Evolutionary conservation across 306 rosid species (phyloP).

Genomic region (Fragaria ananassa): DNA sequence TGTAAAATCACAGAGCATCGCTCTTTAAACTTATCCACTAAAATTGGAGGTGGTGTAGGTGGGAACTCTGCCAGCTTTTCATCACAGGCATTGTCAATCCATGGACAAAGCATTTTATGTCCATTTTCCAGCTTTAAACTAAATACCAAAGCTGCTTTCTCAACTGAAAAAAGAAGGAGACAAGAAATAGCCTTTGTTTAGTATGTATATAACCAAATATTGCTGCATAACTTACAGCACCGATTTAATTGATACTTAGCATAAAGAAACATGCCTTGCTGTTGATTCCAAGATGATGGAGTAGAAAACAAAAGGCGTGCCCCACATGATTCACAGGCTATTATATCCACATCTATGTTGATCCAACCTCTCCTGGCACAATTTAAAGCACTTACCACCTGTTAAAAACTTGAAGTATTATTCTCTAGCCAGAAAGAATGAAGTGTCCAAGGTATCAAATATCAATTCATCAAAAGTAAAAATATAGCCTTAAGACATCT

Average conservation of each 20-base stretch:
- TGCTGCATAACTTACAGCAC: neutral
- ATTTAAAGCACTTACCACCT: conserved; percentile 85
- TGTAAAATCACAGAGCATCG: conserved; percentile 54
- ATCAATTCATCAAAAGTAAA: neutral
- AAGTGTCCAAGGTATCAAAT: neutral
- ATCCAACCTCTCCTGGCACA: conserved; percentile 97
- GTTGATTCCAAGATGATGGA: conserved; percentile 86
- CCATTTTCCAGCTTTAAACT: conserved; percentile 89
- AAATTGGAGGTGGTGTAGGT: conserved; percentile 55
- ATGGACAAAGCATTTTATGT: conserved; percentile 89
- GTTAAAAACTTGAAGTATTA: conserved; percentile 23
- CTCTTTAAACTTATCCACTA: conserved; percentile 64
- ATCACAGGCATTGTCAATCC: conserved; percentile 85
- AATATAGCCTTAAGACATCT: neutral
- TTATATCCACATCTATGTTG: conserved; percentile 70
- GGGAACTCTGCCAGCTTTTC: conserved; percentile 75
- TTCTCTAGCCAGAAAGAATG: neutral
- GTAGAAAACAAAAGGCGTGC: conserved; percentile 74
- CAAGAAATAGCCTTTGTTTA: conserved; percentile 20
- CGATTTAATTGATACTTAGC: neutral
- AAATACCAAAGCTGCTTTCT: conserved; percentile 88
- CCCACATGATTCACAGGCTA: conserved; percentile 84
- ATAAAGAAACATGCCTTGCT: conserved; percentile 56
- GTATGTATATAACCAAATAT: conserved; percentile 9
- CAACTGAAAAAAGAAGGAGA: conserved; percentile 53